Evolutionary conservation across 192 early-diverging fungal species (phyloP), one percentile per base, ranked within the genome.

Genomic region (Coemansia sp.): DNA sequence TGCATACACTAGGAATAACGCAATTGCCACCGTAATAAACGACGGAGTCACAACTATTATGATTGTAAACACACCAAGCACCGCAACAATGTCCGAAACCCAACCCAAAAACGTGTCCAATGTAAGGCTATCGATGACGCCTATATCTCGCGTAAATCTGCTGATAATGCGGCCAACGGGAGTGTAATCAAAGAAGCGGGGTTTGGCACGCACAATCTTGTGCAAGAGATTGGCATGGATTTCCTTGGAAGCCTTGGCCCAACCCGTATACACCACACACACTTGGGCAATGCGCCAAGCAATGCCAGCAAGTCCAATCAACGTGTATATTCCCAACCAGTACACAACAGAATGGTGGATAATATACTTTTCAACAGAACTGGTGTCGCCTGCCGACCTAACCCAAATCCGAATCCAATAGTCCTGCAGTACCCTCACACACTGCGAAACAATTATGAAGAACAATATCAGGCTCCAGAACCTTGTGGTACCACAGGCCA

Each of bases 161-260:
- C 93, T 95, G 64, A 90, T 86, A 60, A 93, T 90, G 22, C 90
- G 84, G 22, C 93, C 93, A 18, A 90, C 68, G 16, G 94, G 94
- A 3, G 89, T 92, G 3, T 88, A 84, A 56, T 94, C 92, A 78
- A 90, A 95, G 83, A 94, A 95, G 40, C 87, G 85, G n/a, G 94
- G 79, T 59, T 88, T 91, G 5, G 90, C 88, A 36, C 79, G 84
- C 18, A 88, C 66, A 13, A 91, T 78, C 42, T 77, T 69, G 19
- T 74, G 71, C 39, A 91, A 48, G n/a, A 90, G 71, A 8, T 76
- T 67, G 37, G 55, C 42, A 59, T 91, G 90, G 22, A 91, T 59
- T 1, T 63, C 62, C 1, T 70, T 72, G 0, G 88, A 87, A n/a
- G 88, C 88, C 3, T 61, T 48, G 13, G 90, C 48, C 1, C 85